These are phyloP conservation scores for Rhizopus delemar DNA, from an alignment of 371 early-diverging fungal genomes.

Conservation along the genomic window DNA sequence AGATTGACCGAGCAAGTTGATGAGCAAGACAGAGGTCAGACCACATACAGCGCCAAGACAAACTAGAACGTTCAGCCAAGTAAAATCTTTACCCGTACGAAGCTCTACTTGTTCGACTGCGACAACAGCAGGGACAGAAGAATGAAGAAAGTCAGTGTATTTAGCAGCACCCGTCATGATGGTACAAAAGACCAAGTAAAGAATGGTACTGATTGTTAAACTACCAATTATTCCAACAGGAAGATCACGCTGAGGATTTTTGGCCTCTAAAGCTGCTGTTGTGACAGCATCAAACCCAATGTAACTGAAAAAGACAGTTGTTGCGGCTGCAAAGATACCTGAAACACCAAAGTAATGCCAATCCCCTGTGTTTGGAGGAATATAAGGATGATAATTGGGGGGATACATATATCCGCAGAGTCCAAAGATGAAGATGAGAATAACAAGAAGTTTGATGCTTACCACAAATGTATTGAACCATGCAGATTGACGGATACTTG, in stretches of 20 bases:
- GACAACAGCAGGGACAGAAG: constrained; percentile 63
- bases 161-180: constrained; percentile 76
- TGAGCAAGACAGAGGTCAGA: constrained; percentile 77
- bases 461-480: constrained; percentile 73
- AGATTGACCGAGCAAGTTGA: constrained; percentile 78
- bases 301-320: constrained; percentile 85
- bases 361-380: constrained; percentile 64
- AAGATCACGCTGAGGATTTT: constrained; percentile 79
- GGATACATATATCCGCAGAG: constrained; percentile 63
- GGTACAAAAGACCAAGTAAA: constrained; percentile 74
- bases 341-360: constrained; percentile 65
- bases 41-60: constrained; percentile 80
- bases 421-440: constrained; percentile 81
- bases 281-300: constrained; percentile 91
- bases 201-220: constrained; percentile 70
- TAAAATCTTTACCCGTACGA: constrained; percentile 49
- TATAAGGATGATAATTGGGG: constrained; percentile 76
- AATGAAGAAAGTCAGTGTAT: constrained; percentile 51
- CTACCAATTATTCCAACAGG: constrained; percentile 87
- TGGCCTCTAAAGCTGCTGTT: constrained; percentile 85
- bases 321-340: constrained; percentile 77
- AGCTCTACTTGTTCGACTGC: constrained; percentile 53
- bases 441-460: constrained; percentile 69
- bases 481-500: constrained; percentile 68
- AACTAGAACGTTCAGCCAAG: constrained; percentile 73